A percentile compares a stretch with the other conserved stretches of the same genome.
phyloP scores from a whole-genome alignment of 139 green algal genomes.

The Tetratostichococcus sp. region DNA sequence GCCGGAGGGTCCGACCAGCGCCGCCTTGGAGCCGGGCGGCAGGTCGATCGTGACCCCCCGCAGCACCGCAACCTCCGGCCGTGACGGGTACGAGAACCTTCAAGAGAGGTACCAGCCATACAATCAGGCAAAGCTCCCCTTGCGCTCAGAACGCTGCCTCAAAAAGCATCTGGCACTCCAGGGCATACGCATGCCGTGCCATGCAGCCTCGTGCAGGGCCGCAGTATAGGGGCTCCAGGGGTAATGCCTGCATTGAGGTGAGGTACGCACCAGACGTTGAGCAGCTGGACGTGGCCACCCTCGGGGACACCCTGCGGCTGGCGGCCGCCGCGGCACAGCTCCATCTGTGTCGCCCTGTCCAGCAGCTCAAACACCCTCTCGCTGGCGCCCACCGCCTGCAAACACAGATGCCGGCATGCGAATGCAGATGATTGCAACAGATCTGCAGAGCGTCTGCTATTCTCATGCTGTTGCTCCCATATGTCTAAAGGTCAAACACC shows the following conservation, averaged over 20 bases:
- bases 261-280: conserved; percentile 31
- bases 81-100: conserved; percentile 56
- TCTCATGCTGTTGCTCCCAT: too few relatives aligned
- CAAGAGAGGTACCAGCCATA: background rate
- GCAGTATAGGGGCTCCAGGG: too few relatives aligned
- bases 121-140: too few relatives aligned
- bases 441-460: too few relatives aligned
- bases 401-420: background rate
- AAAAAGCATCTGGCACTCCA: too few relatives aligned
- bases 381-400: conserved; percentile 32
- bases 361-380: conserved; percentile 52
- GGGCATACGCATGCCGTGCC: too few relatives aligned
- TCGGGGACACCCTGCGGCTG: conserved; percentile 18
- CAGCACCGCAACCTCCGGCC: conserved; percentile 24
- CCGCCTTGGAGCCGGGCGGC: conserved; percentile 47
- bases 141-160: too few relatives aligned
- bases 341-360: conserved; percentile 19
- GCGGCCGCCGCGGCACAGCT: conserved; percentile 2
- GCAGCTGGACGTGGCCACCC: conserved; percentile 35
- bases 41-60: conserved; percentile 21
- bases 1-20: conserved; percentile 81
- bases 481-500: too few relatives aligned
- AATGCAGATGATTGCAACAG: too few relatives aligned
- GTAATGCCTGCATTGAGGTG: too few relatives aligned
- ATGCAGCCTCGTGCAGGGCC: too few relatives aligned